These are phyloP conservation scores for Aspergillus neoniger DNA, from an alignment of 2,329 filamentous ascomycete genomes.

Conservation along the genomic window DNA sequence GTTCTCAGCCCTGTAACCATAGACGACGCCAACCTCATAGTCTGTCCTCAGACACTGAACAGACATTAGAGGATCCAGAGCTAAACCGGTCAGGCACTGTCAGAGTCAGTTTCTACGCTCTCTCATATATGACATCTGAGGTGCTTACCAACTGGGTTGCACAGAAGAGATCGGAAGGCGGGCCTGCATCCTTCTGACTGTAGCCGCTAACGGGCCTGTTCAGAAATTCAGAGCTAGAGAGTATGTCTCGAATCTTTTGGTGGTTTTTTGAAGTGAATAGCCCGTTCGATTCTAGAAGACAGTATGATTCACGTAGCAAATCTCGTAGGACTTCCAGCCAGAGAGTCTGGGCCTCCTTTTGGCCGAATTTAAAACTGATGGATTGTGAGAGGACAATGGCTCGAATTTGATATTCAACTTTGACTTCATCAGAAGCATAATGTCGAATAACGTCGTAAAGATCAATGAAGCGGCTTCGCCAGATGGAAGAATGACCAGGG, in stretches of 20 bases:
- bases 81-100: constrained; percentile 37
- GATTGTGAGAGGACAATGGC: constrained; percentile 33
- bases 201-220: constrained; percentile 25
- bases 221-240: constrained; percentile 26
- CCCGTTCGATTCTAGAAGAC: neutral
- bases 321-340: constrained; percentile 36
- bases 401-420: constrained; percentile 39
- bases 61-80: constrained; percentile 31
- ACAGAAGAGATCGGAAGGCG: constrained; percentile 28
- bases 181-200: constrained; percentile 1
- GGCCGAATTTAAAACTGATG: constrained; percentile 30
- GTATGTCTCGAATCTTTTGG: constrained; percentile 21
- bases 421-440: constrained; percentile 27
- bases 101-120: neutral
- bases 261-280: constrained; percentile 26
- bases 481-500: constrained; percentile 33
- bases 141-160: constrained; percentile 35
- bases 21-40: constrained; percentile 36
- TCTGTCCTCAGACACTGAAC: constrained; percentile 30
- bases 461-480: constrained; percentile 36
- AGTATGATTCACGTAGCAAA: constrained; percentile 31
- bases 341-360: constrained; percentile 27
- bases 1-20: constrained; percentile 18
- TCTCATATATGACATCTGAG: neutral
- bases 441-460: constrained; percentile 35